Conservation (phyloP, 352 stramenopile species). For the Pythium plurisporium region DNA sequence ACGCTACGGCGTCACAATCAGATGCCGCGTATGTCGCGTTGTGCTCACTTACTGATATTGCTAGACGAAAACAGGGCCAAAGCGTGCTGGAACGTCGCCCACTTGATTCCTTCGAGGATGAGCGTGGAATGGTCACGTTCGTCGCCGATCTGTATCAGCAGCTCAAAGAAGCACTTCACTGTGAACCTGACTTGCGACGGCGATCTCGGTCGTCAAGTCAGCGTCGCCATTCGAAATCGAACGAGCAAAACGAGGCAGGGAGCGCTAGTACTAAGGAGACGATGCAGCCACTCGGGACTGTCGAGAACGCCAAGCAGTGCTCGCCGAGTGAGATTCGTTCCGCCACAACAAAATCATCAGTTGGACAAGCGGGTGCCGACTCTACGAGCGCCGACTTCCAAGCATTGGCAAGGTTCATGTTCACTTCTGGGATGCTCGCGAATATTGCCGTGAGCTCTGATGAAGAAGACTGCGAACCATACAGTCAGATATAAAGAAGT, state of each 20-base stretch:
- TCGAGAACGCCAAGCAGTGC: too few species aligned
- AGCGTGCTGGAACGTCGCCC: conserved; percentile 16
- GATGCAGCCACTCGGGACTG: too few species aligned
- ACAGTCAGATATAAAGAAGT: conserved; percentile 20
- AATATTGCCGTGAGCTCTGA: conserved; percentile 29
- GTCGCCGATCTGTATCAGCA: conserved; percentile 31
- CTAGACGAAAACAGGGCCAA: not conserved
- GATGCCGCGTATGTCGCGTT: conserved; percentile 38
- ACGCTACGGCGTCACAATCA: not conserved
- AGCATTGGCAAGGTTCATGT: conserved; percentile 30
- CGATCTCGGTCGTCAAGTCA: too few species aligned
- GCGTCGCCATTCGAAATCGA: too few species aligned
- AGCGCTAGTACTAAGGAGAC: too few species aligned
- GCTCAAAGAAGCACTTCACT: too few species aligned
- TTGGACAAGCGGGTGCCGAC: too few species aligned
- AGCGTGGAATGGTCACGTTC: conserved; percentile 29
- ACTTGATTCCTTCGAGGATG: conserved; percentile 25
- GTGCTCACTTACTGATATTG: conserved; percentile 40
- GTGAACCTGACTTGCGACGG: not conserved
- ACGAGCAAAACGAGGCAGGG: too few species aligned
- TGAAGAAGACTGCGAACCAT: conserved; percentile 22
- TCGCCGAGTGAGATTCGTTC: too few species aligned
- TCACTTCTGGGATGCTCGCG: conserved; percentile 24
- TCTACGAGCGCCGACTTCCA: conserved; percentile 31
- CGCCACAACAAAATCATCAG: too few species aligned